Base-by-base conservation (phyloP, 345 rosid genomes). In the Physaria fendleri region DNA sequence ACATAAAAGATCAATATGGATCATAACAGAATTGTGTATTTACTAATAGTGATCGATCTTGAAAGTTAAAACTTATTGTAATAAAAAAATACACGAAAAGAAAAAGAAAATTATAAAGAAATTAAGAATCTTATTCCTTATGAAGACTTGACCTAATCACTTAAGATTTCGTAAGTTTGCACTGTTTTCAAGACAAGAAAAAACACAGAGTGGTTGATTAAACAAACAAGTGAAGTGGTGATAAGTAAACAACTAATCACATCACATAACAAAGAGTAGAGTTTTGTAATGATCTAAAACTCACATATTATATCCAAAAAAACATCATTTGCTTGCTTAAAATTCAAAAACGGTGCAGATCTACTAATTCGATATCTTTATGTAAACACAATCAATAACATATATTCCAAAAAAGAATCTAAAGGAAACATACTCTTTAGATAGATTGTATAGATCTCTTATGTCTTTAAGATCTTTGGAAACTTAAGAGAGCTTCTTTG, bases 101-200 rank as follows among this genome's bases (percentile, higher is more conserved):
- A 21, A 22, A 1, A 28, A 18, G 28, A 62, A 28, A 52, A 64
- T 13, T 5, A 52, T 15, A 32, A 30, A 8, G 8, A 42, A 47
- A 18, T 62, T 45, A 43, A 14, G 15, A 45, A 52, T 55, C 5
- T n/a, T 35, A 35, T 35, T 35, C 40, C 35, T 24, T 23, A 20
- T 8, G 48, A 68, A 60, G 55, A 43, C 67, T 68, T 60, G 53
- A 68, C 62, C 73, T 68, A 59, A 51, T 68, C 47, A 59, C 66
- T 60, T 66, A 44, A 29, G 22, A 45, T 34, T 52, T 52, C 40
- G 32, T 43, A 6, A 32, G 55, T 46, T 59, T 59, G 73, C 61
- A 51, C 62, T 68, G 73, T 59, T 68, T 59, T 52, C 48, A 52
- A 12, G 6, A 47, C 5, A 38, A 49, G 33, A 30, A 8, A 59